Evolutionary conservation across 2,329 filamentous ascomycete species (phyloP).

Genomic region (Sphaerulina populicola): DNA sequence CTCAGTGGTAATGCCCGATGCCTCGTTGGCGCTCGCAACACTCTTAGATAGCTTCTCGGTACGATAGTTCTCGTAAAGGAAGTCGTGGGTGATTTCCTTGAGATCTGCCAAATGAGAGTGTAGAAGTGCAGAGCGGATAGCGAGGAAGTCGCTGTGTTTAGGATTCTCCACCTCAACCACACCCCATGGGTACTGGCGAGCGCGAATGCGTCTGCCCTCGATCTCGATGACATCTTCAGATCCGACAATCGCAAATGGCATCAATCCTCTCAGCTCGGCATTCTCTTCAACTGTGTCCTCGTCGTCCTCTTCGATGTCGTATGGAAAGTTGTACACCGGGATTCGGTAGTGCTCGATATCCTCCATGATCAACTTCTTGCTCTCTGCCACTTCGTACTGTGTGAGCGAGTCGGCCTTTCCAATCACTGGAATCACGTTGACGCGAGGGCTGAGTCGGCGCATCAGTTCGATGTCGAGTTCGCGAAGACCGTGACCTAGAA

Average conservation of each 20-base stretch:
- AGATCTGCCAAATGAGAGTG: slow-evolving; percentile 97
- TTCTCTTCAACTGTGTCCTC: slow-evolving; percentile 99
- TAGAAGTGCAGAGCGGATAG: slow-evolving; percentile 88
- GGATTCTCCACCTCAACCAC: slow-evolving; percentile 99
- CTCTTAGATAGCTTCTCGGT: slow-evolving; percentile 99
- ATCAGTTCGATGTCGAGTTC: slow-evolving; percentile 99
- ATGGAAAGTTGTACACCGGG: slow-evolving; percentile 99
- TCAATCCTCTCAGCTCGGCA: slow-evolving; percentile 88
- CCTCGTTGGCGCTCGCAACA: slow-evolving; percentile 64
- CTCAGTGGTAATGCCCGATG: slow-evolving; percentile 35
- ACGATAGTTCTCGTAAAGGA: slow-evolving; percentile 99
- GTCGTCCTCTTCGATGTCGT: slow-evolving; percentile 98
- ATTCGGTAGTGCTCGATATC: slow-evolving; percentile 99
- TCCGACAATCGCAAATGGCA: slow-evolving; percentile 98
- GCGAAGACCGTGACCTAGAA: slow-evolving; percentile 59
- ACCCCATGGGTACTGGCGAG: slow-evolving; percentile 97
- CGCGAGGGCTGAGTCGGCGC: slow-evolving; percentile 95
- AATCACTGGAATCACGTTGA: slow-evolving; percentile 98
- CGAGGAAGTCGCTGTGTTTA: slow-evolving; percentile 95
- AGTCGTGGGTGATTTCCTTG: slow-evolving; percentile 99
- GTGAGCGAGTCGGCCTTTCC: slow-evolving; percentile 97
- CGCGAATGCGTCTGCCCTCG: slow-evolving; percentile 82
- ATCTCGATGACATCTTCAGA: slow-evolving; percentile 94
- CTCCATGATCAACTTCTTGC: slow-evolving; percentile 99
- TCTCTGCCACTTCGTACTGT: slow-evolving; percentile 91